Percentiles rank a stretch among this genome's conserved stretches.
Evolutionary conservation across 352 stramenopile species (phyloP).

Genomic region (Phytophthora citricola): DNA sequence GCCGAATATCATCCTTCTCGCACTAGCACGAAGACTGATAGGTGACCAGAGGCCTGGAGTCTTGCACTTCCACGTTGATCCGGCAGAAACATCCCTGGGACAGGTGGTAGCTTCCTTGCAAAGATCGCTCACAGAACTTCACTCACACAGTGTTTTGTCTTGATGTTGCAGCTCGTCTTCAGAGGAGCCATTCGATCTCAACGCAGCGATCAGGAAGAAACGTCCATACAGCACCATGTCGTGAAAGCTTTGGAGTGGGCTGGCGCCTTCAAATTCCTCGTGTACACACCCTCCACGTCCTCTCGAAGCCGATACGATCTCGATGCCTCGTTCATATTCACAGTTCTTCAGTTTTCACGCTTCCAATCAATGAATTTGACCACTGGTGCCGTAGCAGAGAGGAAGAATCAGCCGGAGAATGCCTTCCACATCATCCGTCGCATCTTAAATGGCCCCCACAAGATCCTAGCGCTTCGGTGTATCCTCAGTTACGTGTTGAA

Average conservation of each 20-base stretch:
- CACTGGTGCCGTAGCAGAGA: conserved; percentile 3
- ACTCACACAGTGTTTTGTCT: conserved; percentile 3
- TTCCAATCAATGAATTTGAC: conserved; percentile 27
- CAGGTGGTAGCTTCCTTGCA: conserved; percentile 32
- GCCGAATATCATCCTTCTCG: conserved; percentile 23
- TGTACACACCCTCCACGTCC: conserved; percentile 49
- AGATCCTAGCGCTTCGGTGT: conserved; percentile 31
- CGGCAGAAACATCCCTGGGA: conserved; percentile 46
- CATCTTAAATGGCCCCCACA: conserved; percentile 26
- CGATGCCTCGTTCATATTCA: conserved; percentile 40
- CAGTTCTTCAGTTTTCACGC: conserved; percentile 46
- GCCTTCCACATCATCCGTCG: conserved; percentile 2
- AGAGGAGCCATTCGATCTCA: conserved; percentile 31
- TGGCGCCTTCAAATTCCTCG: conserved; percentile 39
- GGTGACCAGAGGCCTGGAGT: not conserved
- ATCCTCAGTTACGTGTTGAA: conserved; percentile 49
- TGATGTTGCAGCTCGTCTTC: conserved; percentile 44
- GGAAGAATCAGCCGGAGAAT: not conserved
- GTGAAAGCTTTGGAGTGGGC: conserved; percentile 47
- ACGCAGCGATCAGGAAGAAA: not conserved
- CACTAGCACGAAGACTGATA: conserved; percentile 22
- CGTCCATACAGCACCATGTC: conserved; percentile 16
- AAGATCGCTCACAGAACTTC: too few relatives aligned
- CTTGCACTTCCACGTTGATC: conserved; percentile 25
- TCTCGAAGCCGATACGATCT: conserved; percentile 45